Conservation (phyloP, 2,329 filamentous ascomycete species). For the Trichophyton simii region DNA sequence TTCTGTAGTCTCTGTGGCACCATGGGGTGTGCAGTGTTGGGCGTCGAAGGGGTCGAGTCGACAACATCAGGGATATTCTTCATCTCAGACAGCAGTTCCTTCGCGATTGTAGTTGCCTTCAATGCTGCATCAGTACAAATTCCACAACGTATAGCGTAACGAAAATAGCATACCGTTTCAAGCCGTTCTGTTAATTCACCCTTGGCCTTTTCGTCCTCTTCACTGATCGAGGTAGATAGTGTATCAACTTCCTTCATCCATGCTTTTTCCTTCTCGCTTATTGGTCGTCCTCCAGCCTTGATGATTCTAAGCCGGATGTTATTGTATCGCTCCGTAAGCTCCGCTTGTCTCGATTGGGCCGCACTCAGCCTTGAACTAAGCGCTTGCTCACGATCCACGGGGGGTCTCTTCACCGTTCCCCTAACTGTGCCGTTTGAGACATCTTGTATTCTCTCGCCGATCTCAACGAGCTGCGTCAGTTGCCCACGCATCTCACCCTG, state of each 20-base stretch:
- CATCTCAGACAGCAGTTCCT: constrained; percentile 26
- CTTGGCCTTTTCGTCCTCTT: constrained; percentile 14
- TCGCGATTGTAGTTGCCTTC: constrained; percentile 29
- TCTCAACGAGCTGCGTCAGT: constrained; percentile 32
- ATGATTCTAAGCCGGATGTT: constrained; percentile 32
- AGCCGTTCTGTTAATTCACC: constrained; percentile 21
- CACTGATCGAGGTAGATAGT: constrained; percentile 26
- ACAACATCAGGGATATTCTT: constrained; percentile 20
- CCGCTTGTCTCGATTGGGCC: constrained; percentile 29
- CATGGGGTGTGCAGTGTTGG: constrained; percentile 17
- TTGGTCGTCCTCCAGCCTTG: constrained; percentile 31
- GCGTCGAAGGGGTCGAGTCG: constrained; percentile 20
- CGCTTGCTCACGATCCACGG: constrained; percentile 22
- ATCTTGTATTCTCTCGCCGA: constrained; percentile 34
- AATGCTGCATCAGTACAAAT: background rate
- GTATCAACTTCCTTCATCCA: constrained; percentile 35
- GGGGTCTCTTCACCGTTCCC: constrained; percentile 18
- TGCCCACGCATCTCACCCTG: constrained; percentile 37
- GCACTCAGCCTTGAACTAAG: constrained; percentile 30
- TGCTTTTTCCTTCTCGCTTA: constrained; percentile 35
- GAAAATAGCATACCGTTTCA: constrained; percentile 23
- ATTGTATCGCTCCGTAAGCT: constrained; percentile 33
- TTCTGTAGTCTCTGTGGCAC: constrained; percentile 34
- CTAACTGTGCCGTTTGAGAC: constrained; percentile 24
- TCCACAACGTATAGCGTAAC: background rate